A percentile compares a stretch with the other conserved stretches of the same genome.
Evolutionary conservation across 1,139 yeast genomes (phyloP).

Genomic region (Geotrichum phurueaensis): DNA sequence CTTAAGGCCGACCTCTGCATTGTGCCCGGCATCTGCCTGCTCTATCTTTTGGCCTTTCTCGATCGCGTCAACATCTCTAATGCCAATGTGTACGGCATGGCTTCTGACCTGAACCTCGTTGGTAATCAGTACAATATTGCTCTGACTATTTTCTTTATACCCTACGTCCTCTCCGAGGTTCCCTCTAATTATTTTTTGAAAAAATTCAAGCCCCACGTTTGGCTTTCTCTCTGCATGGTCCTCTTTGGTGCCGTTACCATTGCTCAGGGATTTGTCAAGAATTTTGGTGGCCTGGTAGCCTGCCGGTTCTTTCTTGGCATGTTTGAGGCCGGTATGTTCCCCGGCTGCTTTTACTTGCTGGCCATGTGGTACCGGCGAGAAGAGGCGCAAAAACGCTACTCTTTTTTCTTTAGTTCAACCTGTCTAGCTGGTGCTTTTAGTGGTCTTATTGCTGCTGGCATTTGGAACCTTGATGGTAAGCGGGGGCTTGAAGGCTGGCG

Average conservation of each 20-base stretch:
- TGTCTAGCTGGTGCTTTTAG: conserved; percentile 78
- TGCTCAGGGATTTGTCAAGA: conserved; percentile 59
- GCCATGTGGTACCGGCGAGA: conserved; percentile 48
- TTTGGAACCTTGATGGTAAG: conserved; percentile 46
- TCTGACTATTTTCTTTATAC: conserved; percentile 62
- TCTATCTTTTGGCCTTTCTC: conserved; percentile 62
- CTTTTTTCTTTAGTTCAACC: conserved; percentile 63
- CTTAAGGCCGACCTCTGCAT: conserved; percentile 60
- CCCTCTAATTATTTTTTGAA: conserved; percentile 61
- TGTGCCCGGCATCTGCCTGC: conserved; percentile 63
- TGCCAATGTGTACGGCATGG: conserved; percentile 63
- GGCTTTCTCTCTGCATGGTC: conserved; percentile 53
- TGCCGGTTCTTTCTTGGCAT: conserved; percentile 61
- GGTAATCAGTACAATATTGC: conserved; percentile 59
- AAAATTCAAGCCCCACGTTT: conserved; percentile 55
- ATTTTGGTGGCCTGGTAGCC: conserved; percentile 52
- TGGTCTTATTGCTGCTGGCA: conserved; percentile 65
- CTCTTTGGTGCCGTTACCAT: conserved; percentile 59
- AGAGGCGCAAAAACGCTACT: conserved; percentile 65
- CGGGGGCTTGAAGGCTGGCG: conserved; percentile 57
- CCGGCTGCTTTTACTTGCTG: conserved; percentile 64
- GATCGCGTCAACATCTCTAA: conserved; percentile 72
- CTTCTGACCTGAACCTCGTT: conserved; percentile 44
- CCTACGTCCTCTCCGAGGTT: conserved; percentile 62
- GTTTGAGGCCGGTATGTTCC: conserved; percentile 66